Conservation (phyloP, 2,329 filamentous ascomycete genomes). For the Ophiostoma quercus region DNA sequence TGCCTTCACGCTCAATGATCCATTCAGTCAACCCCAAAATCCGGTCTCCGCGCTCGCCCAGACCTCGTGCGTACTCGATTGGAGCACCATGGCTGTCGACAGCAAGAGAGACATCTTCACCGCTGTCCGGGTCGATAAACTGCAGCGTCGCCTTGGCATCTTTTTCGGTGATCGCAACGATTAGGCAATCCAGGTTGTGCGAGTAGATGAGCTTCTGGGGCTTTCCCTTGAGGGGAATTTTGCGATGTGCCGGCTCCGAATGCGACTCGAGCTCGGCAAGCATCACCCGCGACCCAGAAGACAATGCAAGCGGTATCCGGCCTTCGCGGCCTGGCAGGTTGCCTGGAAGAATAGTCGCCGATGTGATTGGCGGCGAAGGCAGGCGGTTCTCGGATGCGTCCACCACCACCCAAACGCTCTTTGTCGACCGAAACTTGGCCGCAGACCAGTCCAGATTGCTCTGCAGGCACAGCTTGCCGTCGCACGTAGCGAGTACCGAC, state of each 20-base stretch:
- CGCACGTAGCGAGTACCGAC: conserved; percentile 45
- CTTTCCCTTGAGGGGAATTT: conserved; percentile 44
- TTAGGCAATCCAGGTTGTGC: conserved; percentile 45
- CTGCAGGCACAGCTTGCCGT: conserved; percentile 43
- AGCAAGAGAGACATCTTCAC: conserved; percentile 46
- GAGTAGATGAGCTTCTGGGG: conserved; percentile 53
- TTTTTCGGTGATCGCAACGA: conserved; percentile 46
- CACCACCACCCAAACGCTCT: conserved; percentile 46
- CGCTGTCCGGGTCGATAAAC: conserved; percentile 54
- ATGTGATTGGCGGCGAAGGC: conserved; percentile 45
- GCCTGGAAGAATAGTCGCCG: conserved; percentile 41
- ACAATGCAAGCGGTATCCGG: conserved; percentile 44
- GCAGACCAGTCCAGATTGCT: conserved; percentile 32
- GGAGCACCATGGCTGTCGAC: conserved; percentile 40
- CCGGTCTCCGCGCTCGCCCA: conserved; percentile 53
- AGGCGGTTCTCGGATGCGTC: conserved; percentile 45
- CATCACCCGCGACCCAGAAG: conserved; percentile 47
- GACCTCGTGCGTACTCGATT: conserved; percentile 48
- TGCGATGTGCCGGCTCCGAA: conserved; percentile 46
- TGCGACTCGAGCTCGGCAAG: conserved; percentile 48
- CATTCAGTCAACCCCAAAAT: conserved; percentile 61
- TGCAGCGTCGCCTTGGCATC: conserved; percentile 45
- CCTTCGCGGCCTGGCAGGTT: conserved; percentile 38
- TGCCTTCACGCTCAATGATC: conserved; percentile 53
- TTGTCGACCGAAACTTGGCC: conserved; percentile 38